Percentiles rank a stretch among this genome's conserved stretches.
Conservation (phyloP, 75 land plant genomes). For the Cryptomeria japonica region DNA sequence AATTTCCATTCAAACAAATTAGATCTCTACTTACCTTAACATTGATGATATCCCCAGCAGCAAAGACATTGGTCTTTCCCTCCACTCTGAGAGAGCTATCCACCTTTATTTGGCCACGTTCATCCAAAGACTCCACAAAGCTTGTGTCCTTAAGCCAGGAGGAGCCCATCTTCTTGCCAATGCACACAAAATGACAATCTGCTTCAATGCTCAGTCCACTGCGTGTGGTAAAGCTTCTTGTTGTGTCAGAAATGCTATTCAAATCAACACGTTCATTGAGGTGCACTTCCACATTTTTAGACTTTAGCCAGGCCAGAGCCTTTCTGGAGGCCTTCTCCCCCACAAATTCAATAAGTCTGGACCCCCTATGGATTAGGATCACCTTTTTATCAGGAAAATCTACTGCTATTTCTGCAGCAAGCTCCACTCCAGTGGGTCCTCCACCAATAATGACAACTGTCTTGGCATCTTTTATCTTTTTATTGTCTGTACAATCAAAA, state of each 20-base stretch:
- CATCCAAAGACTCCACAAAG: conserved; percentile 13
- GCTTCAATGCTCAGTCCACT: conserved; percentile 20
- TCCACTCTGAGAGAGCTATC: conserved; percentile 22
- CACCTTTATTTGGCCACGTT: conserved; percentile 26
- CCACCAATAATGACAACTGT: conserved; percentile 78
- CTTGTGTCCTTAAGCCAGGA: conserved; percentile 26
- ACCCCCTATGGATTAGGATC: conserved; percentile 22
- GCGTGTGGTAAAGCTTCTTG: conserved; percentile 18
- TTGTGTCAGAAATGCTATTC: conserved; percentile 12
- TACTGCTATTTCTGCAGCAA: conserved; percentile 64
- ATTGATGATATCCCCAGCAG: conserved; percentile 31
- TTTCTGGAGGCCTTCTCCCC: conserved; percentile 34
- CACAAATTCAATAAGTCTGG: conserved; percentile 31
- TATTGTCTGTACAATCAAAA: conserved; percentile 6
- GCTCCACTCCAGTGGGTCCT: conserved; percentile 83
- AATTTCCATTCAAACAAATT: too few species aligned
- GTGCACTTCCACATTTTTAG: conserved; percentile 31
- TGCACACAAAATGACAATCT: conserved; percentile 36
- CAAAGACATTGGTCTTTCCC: conserved; percentile 30
- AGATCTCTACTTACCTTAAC: conserved; percentile 21
- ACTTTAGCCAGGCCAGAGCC: conserved; percentile 32
- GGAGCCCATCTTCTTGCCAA: conserved; percentile 23
- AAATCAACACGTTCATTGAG: conserved; percentile 24
- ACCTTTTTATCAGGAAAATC: conserved; percentile 13
- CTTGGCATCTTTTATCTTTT: conserved; percentile 36